phyloP scores from a whole-genome alignment of 1,284 basidiomycete genomes.

The Pseudozyma hubeiensis region DNA sequence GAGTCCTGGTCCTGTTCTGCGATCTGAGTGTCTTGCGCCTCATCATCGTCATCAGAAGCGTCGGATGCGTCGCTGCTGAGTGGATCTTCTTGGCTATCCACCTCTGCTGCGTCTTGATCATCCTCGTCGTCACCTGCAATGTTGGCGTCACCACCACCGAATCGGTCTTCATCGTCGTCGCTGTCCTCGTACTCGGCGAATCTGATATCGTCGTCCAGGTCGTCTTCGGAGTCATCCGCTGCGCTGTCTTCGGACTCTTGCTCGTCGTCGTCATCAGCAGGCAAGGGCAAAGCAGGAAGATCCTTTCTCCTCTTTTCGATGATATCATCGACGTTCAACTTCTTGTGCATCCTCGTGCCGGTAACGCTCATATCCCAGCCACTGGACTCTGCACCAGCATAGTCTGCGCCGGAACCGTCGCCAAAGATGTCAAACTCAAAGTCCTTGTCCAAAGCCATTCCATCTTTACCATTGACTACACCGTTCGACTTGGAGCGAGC shows the following conservation, averaged over 20 bases:
- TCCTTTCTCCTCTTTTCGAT: conserved; percentile 62
- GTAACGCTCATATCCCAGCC: conserved; percentile 63
- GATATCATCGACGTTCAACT: conserved; percentile 65
- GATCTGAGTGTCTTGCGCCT: conserved; percentile 61
- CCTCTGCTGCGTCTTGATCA: conserved; percentile 66
- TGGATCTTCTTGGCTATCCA: conserved; percentile 49
- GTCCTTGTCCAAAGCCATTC: conserved; percentile 48
- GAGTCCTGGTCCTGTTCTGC: conserved; percentile 23
- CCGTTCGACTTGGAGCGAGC: neutral
- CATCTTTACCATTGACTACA: conserved; percentile 21
- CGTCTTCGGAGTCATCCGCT: conserved; percentile 15
- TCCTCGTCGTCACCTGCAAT: conserved; percentile 62
- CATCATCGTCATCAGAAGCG: conserved; percentile 29
- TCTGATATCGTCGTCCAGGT: conserved; percentile 49
- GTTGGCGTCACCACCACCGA: conserved; percentile 57
- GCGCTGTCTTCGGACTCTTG: conserved; percentile 38
- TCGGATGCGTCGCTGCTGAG: conserved; percentile 17
- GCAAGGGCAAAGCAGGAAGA: conserved; percentile 25
- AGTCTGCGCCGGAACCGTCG: conserved; percentile 31
- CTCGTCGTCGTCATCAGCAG: conserved; percentile 37
- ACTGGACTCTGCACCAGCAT: conserved; percentile 14
- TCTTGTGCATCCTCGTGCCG: conserved; percentile 48
- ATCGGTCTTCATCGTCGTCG: conserved; percentile 69
- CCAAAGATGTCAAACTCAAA: conserved; percentile 66
- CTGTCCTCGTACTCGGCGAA: conserved; percentile 46